Evolutionary conservation across 345 rosid species (phyloP), one percentile per base, ranked within the genome.

Genomic region (Gossypium raimondii): DNA sequence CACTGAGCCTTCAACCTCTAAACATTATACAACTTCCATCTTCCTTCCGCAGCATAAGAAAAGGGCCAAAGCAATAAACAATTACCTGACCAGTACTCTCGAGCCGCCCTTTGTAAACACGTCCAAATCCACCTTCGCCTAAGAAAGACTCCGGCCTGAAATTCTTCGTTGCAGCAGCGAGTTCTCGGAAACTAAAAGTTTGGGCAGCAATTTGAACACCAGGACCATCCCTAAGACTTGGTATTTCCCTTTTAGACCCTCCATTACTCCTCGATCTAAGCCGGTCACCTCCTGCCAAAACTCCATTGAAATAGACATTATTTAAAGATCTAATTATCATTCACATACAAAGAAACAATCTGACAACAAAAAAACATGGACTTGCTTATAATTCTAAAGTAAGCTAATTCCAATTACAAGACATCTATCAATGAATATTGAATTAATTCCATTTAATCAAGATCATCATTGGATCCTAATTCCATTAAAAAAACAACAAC

Each of bases 91-190:
- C 93, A 52, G 97, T 93, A 85, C 84, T 89, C 79, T 93, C 98
- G 43, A 95, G 96, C 44, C 77, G 79, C 22, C 99, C 99, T 77
- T 89, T 95, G 84, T 95, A 91, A 24, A 95, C 99, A 66, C 87
- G 97, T 10, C 99, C 99, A 25, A 95, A 95, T 45, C 99, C 97
- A 55, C 99, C 99, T 91, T 95, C 99, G 8, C 99, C 99, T 73
- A 95, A 64, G 84, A 93, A 95, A 64, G 88, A 90, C 73, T 95
- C 99, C 0, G 90, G 92, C 80, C 88, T 87, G 78, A 95, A 93
- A 88, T 95, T 90, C 81, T 86, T 87, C 51, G 99, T 93, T 9
- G 99, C 99, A 43, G 88, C 91, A 11, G 92, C 97, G 72, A 95
- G 97, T 72, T 93, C 98, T 5, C 93, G 92, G 76, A 93, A 95